phyloP scores from a whole-genome alignment of 331 rosid genomes.

The Quercus lobata region DNA sequence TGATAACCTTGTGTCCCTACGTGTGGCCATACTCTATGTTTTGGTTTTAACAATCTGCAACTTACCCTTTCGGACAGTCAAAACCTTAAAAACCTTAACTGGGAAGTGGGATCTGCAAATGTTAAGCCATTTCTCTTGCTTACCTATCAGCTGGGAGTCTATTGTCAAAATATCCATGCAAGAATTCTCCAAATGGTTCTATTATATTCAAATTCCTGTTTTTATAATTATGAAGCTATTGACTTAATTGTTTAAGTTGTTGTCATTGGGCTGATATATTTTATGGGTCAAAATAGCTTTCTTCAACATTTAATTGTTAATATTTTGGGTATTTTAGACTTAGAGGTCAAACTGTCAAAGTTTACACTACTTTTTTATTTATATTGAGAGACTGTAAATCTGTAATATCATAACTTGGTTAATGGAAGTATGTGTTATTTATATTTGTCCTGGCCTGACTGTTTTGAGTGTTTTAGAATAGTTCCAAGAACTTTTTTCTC shows the following conservation, averaged over 20 bases:
- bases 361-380: neutral
- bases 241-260: neutral
- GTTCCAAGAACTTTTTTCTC: neutral
- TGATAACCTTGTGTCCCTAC: neutral
- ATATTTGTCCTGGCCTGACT: neutral
- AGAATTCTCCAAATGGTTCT: no score
- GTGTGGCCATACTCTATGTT: neutral
- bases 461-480: neutral
- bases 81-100: neutral
- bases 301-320: neutral
- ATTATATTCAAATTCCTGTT: neutral
- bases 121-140: no score
- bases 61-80: neutral
- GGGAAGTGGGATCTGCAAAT: neutral
- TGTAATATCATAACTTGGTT: neutral
- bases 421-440: neutral
- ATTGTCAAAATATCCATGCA: no score
- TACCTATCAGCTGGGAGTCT: no score
- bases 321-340: neutral
- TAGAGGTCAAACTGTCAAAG: neutral
- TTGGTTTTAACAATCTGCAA: neutral
- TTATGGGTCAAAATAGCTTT: neutral
- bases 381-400: neutral
- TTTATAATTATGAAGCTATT: neutral
- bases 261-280: no score